These are phyloP conservation scores for Camelina laxa DNA, from an alignment of 345 rosid genomes.

Conservation along the genomic window DNA sequence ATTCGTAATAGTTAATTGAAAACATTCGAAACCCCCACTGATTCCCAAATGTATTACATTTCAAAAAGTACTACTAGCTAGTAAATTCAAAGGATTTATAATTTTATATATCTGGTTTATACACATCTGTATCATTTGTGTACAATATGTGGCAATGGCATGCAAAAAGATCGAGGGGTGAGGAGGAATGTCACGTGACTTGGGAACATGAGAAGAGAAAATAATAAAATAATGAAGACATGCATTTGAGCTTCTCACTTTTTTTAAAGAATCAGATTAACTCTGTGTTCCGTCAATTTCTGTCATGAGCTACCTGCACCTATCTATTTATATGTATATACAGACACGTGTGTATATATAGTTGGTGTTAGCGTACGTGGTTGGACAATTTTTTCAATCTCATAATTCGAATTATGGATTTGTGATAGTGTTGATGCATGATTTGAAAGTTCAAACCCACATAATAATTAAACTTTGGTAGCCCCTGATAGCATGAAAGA, in stretches of 20 bases:
- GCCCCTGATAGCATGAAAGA: background rate
- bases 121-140: too few species aligned
- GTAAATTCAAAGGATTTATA: too few species aligned
- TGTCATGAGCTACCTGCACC: conserved; percentile 46
- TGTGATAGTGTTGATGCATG: background rate
- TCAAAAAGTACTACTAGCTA: background rate
- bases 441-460: background rate
- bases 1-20: background rate
- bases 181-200: conserved; percentile 50
- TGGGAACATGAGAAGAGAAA: conserved; percentile 23
- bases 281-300: conserved; percentile 60
- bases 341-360: conserved; percentile 9
- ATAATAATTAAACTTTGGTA: background rate
- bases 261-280: conserved; percentile 37
- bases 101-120: too few species aligned
- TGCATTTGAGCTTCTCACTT: conserved; percentile 55
- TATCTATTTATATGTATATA: background rate
- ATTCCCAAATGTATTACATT: background rate
- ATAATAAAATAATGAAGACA: conserved; percentile 56
- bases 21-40: conserved; percentile 19
- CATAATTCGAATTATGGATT: background rate
- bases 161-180: conserved; percentile 47
- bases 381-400: background rate
- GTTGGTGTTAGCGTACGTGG: background rate
- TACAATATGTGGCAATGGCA: background rate